These are phyloP conservation scores for Aspergillus viridinutans DNA, from an alignment of 2,329 filamentous ascomycete species.

Conservation along the genomic window DNA sequence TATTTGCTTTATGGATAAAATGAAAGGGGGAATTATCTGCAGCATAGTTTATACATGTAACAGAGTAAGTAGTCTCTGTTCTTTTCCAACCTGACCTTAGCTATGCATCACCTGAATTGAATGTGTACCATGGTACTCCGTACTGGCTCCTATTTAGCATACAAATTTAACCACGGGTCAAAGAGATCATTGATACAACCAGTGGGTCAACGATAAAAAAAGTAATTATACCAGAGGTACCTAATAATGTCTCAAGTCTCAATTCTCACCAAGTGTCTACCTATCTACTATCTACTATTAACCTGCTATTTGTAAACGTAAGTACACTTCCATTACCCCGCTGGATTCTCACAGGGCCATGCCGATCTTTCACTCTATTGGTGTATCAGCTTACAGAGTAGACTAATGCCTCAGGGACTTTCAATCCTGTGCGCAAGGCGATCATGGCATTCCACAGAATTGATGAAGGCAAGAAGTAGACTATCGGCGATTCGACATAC, in stretches of 20 bases:
- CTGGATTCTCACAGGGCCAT: background rate
- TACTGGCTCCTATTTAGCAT: background rate
- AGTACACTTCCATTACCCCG: background rate
- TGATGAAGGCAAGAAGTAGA: background rate
- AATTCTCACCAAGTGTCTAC: background rate
- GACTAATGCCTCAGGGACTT: background rate
- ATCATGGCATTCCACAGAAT: background rate
- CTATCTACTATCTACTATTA: too few relatives aligned
- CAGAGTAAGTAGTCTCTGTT: background rate
- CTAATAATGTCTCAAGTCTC: background rate
- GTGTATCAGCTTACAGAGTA: background rate
- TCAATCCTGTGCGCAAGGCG: background rate
- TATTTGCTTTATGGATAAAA: background rate
- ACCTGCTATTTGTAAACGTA: too few relatives aligned
- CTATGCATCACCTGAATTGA: slow-evolving; percentile 1
- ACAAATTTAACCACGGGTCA: slow-evolving; percentile 13
- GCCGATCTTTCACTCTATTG: background rate
- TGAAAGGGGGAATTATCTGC: background rate
- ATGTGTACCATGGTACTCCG: background rate
- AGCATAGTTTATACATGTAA: background rate
- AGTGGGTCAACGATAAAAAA: slow-evolving; percentile 13
- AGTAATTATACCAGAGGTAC: background rate
- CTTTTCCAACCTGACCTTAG: background rate
- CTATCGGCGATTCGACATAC: background rate
- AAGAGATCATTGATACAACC: slow-evolving; percentile 12